Percentiles rank a stretch among this genome's conserved stretches.
Conservation (phyloP, 495 filamentous ascomycete species). For the Saxispiralis lemnorum region DNA sequence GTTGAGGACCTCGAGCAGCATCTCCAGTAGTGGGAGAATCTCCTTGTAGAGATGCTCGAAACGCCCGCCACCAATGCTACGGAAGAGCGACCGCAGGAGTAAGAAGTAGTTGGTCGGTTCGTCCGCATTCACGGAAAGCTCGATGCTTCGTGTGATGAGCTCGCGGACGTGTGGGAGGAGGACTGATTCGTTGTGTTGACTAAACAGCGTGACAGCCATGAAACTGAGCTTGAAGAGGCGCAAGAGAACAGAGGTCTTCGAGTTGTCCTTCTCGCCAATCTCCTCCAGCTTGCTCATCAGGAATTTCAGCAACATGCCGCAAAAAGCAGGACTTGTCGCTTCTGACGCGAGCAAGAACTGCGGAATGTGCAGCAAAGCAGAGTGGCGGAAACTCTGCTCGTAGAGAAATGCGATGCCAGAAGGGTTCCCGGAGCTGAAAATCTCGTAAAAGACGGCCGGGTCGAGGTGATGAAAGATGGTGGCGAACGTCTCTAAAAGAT, state of each 20-base stretch:
- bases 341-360: constrained; percentile 97
- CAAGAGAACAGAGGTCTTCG: constrained; percentile 77
- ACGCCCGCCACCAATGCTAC: constrained; percentile 90
- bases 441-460: constrained; percentile 93
- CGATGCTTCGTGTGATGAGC: constrained; percentile 89
- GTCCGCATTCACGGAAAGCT: constrained; percentile 84
- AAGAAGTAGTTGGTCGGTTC: constrained; percentile 99
- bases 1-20: constrained; percentile 92
- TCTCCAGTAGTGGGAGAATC: constrained; percentile 86
- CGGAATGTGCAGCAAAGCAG: constrained; percentile 78
- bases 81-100: constrained; percentile 74
- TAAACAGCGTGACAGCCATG: constrained; percentile 97
- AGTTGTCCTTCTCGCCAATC: constrained; percentile 77
- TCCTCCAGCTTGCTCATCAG: constrained; percentile 92
- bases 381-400: constrained; percentile 94
- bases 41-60: constrained; percentile 98
- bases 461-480: constrained; percentile 98
- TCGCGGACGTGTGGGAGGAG: constrained; percentile 87
- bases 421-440: constrained; percentile 37
- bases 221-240: constrained; percentile 96
- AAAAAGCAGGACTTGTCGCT: constrained; percentile 91
- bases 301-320: constrained; percentile 91
- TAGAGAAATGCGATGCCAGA: constrained; percentile 83
- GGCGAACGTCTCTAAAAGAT: constrained; percentile 90
- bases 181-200: constrained; percentile 83